phyloP scores from a whole-genome alignment of 2,329 filamentous ascomycete genomes.

The Fusarium penzigii region DNA sequence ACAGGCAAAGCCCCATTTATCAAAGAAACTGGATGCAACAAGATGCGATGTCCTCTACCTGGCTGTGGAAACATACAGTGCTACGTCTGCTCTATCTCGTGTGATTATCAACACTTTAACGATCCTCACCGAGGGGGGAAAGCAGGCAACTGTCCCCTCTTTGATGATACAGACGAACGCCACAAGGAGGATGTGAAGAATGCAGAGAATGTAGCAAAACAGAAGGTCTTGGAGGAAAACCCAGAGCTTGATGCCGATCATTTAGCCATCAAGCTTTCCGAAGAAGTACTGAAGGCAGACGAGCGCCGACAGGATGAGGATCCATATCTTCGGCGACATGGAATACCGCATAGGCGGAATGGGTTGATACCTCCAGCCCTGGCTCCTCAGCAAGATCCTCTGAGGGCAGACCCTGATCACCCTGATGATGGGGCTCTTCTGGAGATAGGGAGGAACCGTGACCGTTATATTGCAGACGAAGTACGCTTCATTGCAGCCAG shows the following conservation, averaged over 20 bases:
- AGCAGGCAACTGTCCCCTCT: constrained; percentile 63
- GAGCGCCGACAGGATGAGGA: constrained; percentile 19
- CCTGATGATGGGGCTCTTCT: too few species aligned
- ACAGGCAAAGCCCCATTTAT: constrained; percentile 71
- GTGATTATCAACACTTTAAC: constrained; percentile 71
- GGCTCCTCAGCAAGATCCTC: not conserved
- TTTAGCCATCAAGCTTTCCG: constrained; percentile 61
- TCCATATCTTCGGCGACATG: not conserved
- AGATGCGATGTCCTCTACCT: constrained; percentile 69
- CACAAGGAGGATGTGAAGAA: constrained; percentile 64
- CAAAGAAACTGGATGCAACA: constrained; percentile 80
- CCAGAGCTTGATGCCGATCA: constrained; percentile 59
- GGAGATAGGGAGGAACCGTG: too few species aligned
- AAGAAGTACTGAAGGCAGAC: constrained; percentile 49
- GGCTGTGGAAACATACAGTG: constrained; percentile 58
- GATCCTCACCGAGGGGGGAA: constrained; percentile 49
- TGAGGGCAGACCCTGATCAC: too few species aligned
- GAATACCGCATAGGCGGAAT: constrained; percentile 1
- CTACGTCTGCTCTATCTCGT: constrained; percentile 71
- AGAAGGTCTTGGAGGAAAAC: constrained; percentile 57
- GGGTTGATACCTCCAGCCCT: not conserved
- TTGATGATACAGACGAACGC: constrained; percentile 61
- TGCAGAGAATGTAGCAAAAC: constrained; percentile 60
- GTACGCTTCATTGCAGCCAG: too few species aligned
- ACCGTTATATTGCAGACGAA: too few species aligned